Evolutionary conservation across 352 stramenopile species (phyloP), one percentile per base, ranked within the genome.

Genomic region (Pythium pyrilobum): DNA sequence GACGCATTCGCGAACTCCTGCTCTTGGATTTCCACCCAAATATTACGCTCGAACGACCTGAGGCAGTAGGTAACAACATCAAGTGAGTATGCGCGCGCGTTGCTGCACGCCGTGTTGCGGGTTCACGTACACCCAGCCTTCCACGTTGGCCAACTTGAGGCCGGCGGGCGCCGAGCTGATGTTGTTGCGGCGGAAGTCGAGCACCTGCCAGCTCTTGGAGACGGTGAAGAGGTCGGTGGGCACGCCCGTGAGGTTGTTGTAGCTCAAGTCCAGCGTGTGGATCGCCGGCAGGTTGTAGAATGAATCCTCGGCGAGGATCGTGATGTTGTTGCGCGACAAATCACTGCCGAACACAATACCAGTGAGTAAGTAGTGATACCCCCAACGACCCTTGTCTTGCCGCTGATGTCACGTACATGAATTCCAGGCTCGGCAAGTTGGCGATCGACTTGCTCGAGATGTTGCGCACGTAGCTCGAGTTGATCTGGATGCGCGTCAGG

Each of bases 1-100:
- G 66, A 66, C 7, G 75, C 73, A 9, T 62, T 66, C 23, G 71
- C 69, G 28, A 89, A 85, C 24, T 64, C 48, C 9, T 50, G 15
- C 7, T 66, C 61, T 1, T 78, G 56, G 43, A 88, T 69, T 51
- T 86, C 75, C n/a, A 84, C 70, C 25, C 81, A 67, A 27, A 71
- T 47, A 27, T 89, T 86, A 16, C 70, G 69, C 57, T 86, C 62
- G 28, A 89, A 84, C 0, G 77, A 89, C 36, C 75, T 89, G 53
- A 31, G 2, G 9, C 5, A 11, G 21, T 29, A 20, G 10, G 9
- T 20, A 31, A n/a, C 10, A 25, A 46, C 15, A 36, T 15, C 8
- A 36, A 36, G 15, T 15, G 31, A 15, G 8, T 36, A 15, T 36
- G 15, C 9, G 31, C 31, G 9, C 31, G 8, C 31, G 8, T 36